Evolutionary conservation across 345 rosid genomes (phyloP), one percentile per base, ranked within the genome.

Genomic region (Angophora floribunda): DNA sequence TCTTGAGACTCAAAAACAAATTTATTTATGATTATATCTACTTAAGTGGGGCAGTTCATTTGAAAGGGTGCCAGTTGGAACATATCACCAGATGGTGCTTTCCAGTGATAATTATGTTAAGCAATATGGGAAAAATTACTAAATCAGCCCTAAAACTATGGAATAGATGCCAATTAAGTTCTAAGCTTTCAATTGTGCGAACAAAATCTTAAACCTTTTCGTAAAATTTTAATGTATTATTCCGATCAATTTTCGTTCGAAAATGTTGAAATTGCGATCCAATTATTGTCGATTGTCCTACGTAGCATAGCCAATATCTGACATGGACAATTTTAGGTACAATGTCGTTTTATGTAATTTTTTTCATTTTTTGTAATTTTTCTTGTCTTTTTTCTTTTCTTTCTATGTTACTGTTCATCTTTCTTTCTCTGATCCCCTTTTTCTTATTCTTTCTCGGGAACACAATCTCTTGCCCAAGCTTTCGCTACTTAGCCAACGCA

Each of bases 231-330:
- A 55, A 0, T 12, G 9, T 55, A 22, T 21, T 55, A 55, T 55
- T 55, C 28, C 21, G 24, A 28, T 55, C 61, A 55, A 55, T 55
- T 22, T 55, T 22, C 24, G 0, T 0, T 0, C 9, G 12, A 55
- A 53, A 53, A 53, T 53, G 0, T 28, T 55, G 9, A 21, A 2
- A 55, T 22, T 55, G 61, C 0, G 0, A 55, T 55, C 5, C 0
- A 21, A 55, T 55, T 55, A 55, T 55, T 55, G 21, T 21, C 0
- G 61, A 12, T 22, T 55, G 0, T 21, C 2, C 0, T 22, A 55
- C 0, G 0, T 55, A 26, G 61, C 12, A 55, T 0, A 1, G 22
- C 5, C 1, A 53, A 53, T 53, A 1, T 53, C 0, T 7, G 0
- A 21, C 61, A 21, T 55, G 0, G 22, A 55, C 28, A 55, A 55